Evolutionary conservation across 441 rosid species (phyloP).

Genomic region (Adansonia grandidieri): DNA sequence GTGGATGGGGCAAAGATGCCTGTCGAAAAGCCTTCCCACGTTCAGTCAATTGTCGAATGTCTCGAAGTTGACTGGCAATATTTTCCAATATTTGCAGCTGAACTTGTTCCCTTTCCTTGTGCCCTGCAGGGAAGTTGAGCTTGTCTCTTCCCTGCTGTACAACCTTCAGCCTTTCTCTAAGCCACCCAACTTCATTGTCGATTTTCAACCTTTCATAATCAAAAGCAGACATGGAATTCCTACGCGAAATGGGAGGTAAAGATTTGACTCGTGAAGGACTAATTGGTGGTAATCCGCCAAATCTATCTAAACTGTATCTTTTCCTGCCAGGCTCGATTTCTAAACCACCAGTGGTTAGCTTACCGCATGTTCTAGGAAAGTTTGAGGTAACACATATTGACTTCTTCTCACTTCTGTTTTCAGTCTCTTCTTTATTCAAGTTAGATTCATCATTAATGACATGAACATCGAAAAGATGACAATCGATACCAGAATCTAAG

Average conservation of each 20-base stretch:
- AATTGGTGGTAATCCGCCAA: slow-evolving; percentile 38
- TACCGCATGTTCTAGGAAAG: slow-evolving; percentile 29
- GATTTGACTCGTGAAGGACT: slow-evolving; percentile 37
- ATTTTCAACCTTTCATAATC: slow-evolving; percentile 74
- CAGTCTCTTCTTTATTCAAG: slow-evolving; percentile 27
- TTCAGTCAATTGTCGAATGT: slow-evolving; percentile 42
- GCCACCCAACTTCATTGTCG: slow-evolving; percentile 68
- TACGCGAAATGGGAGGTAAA: slow-evolving; percentile 45
- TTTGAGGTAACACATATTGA: slow-evolving; percentile 24
- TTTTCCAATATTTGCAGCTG: slow-evolving; percentile 50
- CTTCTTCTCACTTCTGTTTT: slow-evolving; percentile 34
- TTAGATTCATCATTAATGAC: slow-evolving; percentile 45
- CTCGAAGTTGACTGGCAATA: slow-evolving; percentile 45
- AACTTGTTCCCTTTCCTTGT: slow-evolving; percentile 39
- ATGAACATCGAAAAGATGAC: slow-evolving; percentile 48
- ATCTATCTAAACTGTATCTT: slow-evolving; percentile 55
- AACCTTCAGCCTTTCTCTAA: slow-evolving; percentile 67
- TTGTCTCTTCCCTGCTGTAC: slow-evolving; percentile 71
- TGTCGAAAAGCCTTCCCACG: slow-evolving; percentile 43
- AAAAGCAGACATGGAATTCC: slow-evolving; percentile 79
- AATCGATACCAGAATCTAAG: slow-evolving; percentile 30
- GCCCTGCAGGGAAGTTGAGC: slow-evolving; percentile 43
- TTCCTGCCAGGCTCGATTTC: slow-evolving; percentile 36
- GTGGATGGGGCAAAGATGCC: slow-evolving; percentile 56
- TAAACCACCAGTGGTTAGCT: slow-evolving; percentile 30